phyloP scores from a whole-genome alignment of 495 filamentous ascomycete genomes.

The Podospora tetraspora region DNA sequence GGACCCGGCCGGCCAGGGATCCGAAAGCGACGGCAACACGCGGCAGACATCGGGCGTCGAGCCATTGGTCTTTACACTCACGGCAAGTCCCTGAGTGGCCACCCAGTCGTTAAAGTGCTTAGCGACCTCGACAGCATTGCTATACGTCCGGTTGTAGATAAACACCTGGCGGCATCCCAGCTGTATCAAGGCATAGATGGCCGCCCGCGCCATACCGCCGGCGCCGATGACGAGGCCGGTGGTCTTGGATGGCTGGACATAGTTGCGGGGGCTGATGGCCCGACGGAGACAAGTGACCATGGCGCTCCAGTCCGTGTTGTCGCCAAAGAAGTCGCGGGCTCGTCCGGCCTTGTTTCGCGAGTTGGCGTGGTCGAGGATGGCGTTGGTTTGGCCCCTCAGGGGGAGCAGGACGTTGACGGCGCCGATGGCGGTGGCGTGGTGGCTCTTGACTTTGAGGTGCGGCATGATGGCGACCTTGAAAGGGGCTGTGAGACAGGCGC shows the following conservation, averaged over 20 bases:
- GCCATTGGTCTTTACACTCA: conserved; percentile 1
- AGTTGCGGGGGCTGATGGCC: conserved; percentile 74
- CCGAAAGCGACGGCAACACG: conserved; percentile 53
- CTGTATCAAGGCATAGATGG: conserved; percentile 73
- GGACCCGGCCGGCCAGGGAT: conserved; percentile 60
- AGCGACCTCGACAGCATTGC: conserved; percentile 60
- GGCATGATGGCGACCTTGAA: conserved; percentile 70
- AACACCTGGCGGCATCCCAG: conserved; percentile 77
- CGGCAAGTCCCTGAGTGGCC: conserved; percentile 23
- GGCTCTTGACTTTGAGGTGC: conserved; percentile 61
- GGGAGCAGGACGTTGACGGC: conserved; percentile 81
- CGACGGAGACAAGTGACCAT: conserved; percentile 62
- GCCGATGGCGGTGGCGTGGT: conserved; percentile 73
- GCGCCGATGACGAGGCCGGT: conserved; percentile 72
- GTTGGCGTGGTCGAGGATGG: conserved; percentile 60
- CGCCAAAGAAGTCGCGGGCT: conserved; percentile 66
- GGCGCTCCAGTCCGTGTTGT: conserved; percentile 82
- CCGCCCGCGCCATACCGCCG: conserved; percentile 75
- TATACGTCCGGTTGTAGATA: conserved; percentile 64
- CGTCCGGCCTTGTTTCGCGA: conserved; percentile 61
- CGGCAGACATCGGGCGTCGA: conserved; percentile 45
- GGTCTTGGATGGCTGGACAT: conserved; percentile 60
- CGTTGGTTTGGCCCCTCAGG: conserved; percentile 53
- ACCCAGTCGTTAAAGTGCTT: conserved; percentile 61
- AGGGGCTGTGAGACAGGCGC: conserved; percentile 65